Conservation (phyloP, 352 stramenopile species). For the Pythium periplocum region DNA sequence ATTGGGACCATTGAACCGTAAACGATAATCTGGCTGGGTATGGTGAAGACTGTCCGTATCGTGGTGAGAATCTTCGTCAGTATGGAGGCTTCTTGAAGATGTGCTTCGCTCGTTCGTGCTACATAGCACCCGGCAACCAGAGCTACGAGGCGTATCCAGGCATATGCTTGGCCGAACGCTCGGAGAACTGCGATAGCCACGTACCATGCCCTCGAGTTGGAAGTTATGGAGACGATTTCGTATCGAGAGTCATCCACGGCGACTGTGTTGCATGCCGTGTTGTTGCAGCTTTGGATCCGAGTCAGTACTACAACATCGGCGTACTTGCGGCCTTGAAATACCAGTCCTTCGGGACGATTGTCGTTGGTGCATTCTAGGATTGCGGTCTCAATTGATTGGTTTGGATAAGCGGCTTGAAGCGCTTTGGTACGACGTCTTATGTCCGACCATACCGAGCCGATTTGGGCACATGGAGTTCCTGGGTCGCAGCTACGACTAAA, state of each 20-base stretch:
- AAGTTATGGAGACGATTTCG: not conserved
- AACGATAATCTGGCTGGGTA: constrained; percentile 28
- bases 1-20: constrained; percentile 31
- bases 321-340: constrained; percentile 6
- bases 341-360: not conserved
- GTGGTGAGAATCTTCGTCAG: not conserved
- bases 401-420: not conserved
- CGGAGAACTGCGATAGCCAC: constrained; percentile 1
- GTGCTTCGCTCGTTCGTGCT: no score
- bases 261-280: constrained; percentile 4
- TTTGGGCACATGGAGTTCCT: not conserved
- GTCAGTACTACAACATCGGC: constrained; percentile 9
- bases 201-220: constrained; percentile 8
- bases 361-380: constrained; percentile 5
- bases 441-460: not conserved
- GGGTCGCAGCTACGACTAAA: not conserved
- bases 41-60: constrained; percentile 15
- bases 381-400: constrained; percentile 5
- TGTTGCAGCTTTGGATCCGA: not conserved
- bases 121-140: not conserved
- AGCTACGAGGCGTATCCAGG: constrained; percentile 5
- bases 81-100: not conserved
- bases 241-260: constrained; percentile 19
- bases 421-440: no score
- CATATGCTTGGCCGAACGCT: constrained; percentile 9